phyloP scores from a whole-genome alignment of 306 rosid species.

The Lotus japonicus region DNA sequence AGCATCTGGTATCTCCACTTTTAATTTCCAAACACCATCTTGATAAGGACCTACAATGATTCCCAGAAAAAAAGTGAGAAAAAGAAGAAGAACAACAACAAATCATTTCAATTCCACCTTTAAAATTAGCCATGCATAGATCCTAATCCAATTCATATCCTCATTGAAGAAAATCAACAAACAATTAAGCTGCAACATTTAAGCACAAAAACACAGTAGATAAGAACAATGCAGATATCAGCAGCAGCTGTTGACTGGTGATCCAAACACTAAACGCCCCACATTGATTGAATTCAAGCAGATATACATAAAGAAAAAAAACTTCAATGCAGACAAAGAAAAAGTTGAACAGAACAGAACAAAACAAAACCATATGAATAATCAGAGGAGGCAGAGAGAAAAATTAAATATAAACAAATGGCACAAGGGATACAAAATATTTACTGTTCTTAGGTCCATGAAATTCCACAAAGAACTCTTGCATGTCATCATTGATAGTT shows the following conservation, averaged over 20 bases:
- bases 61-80: background rate
- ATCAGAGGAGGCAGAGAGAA: background rate
- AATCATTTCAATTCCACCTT: background rate
- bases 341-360: background rate
- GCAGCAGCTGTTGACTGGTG: conserved; percentile 5
- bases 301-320: background rate
- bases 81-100: background rate
- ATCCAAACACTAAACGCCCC: conserved; percentile 6
- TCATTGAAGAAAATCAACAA: conserved; percentile 13
- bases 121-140: conserved; percentile 11
- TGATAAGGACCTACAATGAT: conserved; percentile 65
- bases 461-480: conserved; percentile 70
- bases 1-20: conserved; percentile 82
- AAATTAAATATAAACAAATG: background rate
- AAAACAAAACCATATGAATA: background rate
- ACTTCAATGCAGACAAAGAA: background rate
- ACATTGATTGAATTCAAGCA: conserved; percentile 20
- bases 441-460: conserved; percentile 82
- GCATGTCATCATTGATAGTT: conserved; percentile 70
- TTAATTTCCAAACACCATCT: conserved; percentile 79
- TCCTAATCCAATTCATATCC: conserved; percentile 10
- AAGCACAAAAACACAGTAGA: conserved; percentile 9
- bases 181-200: conserved; percentile 22
- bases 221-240: conserved; percentile 15
- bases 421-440: conserved; percentile 21